These are phyloP conservation scores for Tricladium varicosporioides DNA, from an alignment of 2,329 filamentous ascomycete species.

Conservation along the genomic window DNA sequence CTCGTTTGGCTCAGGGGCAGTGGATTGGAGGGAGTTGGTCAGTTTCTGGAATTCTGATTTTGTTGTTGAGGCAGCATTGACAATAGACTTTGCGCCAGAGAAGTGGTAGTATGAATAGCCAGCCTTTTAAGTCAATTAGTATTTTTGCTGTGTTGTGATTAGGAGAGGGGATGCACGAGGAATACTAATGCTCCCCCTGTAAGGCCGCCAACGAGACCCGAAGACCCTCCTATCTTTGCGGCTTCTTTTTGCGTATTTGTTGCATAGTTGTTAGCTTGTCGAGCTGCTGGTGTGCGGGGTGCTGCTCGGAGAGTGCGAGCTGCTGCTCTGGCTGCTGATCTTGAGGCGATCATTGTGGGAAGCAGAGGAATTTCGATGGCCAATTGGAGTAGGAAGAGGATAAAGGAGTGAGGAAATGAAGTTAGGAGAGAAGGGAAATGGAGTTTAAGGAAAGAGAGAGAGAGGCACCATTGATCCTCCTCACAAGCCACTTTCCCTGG, in stretches of 20 bases:
- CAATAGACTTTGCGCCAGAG: slow-evolving; percentile 43
- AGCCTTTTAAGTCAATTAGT: slow-evolving; percentile 22
- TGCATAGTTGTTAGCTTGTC: slow-evolving; percentile 30
- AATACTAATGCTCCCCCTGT: slow-evolving; percentile 49
- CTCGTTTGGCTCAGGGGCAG: slow-evolving; percentile 64
- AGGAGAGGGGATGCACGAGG: slow-evolving; percentile 23
- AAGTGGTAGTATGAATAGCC: slow-evolving; percentile 53
- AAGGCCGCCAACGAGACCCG: slow-evolving; percentile 46
- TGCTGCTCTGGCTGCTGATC: slow-evolving; percentile 27
- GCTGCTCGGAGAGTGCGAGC: slow-evolving; percentile 22
- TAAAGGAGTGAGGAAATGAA: neutral
- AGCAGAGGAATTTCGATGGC: neutral
- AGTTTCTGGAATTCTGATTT: slow-evolving; percentile 60
- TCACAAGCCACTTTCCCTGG: neutral
- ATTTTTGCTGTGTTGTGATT: neutral
- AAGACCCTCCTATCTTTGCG: slow-evolving; percentile 31
- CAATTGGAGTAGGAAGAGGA: neutral
- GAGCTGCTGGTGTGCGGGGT: slow-evolving; percentile 20
- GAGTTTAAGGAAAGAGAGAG: neutral
- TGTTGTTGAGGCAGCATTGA: slow-evolving; percentile 51
- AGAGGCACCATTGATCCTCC: neutral
- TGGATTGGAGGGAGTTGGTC: slow-evolving; percentile 4
- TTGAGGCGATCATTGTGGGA: slow-evolving; percentile 28
- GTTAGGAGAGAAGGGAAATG: neutral
- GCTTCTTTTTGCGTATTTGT: slow-evolving; percentile 24